phyloP scores from a whole-genome alignment of 1,284 basidiomycete genomes.

The Vanrija sp. region DNA sequence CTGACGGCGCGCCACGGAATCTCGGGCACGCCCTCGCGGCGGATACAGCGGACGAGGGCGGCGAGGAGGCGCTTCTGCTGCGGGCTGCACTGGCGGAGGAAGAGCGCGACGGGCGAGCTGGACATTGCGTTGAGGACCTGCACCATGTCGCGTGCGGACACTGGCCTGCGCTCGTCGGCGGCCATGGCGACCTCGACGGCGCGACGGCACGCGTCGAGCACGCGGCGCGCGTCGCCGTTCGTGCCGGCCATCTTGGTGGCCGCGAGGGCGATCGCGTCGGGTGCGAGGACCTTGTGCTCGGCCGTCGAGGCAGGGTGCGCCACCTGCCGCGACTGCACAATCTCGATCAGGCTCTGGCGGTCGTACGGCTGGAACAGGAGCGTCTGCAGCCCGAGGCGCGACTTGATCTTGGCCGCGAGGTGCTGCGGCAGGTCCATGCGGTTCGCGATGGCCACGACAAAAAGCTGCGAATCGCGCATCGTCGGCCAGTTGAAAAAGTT shows the following conservation, averaged over 20 bases:
- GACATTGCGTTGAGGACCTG: slow-evolving; percentile 77
- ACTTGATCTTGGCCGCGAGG: slow-evolving; percentile 86
- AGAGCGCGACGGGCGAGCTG: slow-evolving; percentile 81
- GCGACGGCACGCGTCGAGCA: slow-evolving; percentile 86
- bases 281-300: slow-evolving; percentile 59
- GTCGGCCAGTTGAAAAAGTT: slow-evolving; percentile 99
- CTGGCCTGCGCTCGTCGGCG: slow-evolving; percentile 47
- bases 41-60: slow-evolving; percentile 75
- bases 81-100: slow-evolving; percentile 71
- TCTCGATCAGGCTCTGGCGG: slow-evolving; percentile 73
- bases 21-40: slow-evolving; percentile 80
- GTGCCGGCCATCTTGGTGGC: slow-evolving; percentile 88
- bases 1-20: slow-evolving; percentile 68
- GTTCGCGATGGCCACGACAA: slow-evolving; percentile 96
- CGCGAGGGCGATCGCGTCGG: slow-evolving; percentile 81
- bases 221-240: slow-evolving; percentile 89
- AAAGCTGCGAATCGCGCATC: slow-evolving; percentile 73
- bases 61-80: slow-evolving; percentile 89
- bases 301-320: slow-evolving; percentile 53
- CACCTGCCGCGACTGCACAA: slow-evolving; percentile 74
- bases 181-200: slow-evolving; percentile 70
- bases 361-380: slow-evolving; percentile 94
- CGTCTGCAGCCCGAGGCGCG: slow-evolving; percentile 89
- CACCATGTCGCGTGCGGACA: slow-evolving; percentile 69
- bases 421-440: slow-evolving; percentile 97